These are phyloP conservation scores for Cryptosporidium bovis DNA, from an alignment of 169 alveolate species.

Conservation along the genomic window DNA sequence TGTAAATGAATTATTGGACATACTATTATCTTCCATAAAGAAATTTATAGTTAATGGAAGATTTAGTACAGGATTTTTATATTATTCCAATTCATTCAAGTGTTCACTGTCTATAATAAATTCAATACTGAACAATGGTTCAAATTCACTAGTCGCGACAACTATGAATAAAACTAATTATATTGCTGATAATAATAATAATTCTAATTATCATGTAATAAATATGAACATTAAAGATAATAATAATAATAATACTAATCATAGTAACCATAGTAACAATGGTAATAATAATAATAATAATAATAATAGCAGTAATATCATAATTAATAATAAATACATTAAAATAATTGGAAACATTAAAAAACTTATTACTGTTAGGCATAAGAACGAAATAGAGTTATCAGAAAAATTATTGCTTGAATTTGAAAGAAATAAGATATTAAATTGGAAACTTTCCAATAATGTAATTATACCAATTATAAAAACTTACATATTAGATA, in stretches of 20 bases:
- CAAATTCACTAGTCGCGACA: too few species aligned
- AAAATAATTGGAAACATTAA: not conserved
- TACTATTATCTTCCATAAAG: not conserved
- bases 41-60: not conserved
- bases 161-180: too few species aligned
- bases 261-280: too few species aligned
- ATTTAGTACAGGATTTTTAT: not conserved
- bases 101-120: not conserved
- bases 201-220: too few species aligned
- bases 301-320: not conserved
- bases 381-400: not conserved
- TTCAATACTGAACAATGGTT: not conserved
- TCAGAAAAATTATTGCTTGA: not conserved
- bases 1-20: not conserved
- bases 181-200: too few species aligned
- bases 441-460: not conserved
- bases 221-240: too few species aligned
- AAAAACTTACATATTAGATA: not conserved
- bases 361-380: not conserved
- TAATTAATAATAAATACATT: not conserved
- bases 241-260: not conserved
- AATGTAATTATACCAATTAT: slow-evolving; percentile 17
- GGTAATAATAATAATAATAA: not conserved
- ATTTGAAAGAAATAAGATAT: too few species aligned
- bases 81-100: not conserved